Evolutionary conservation across 441 rosid genomes (phyloP), one percentile per base, ranked within the genome.

Genomic region (Croton setiger): DNA sequence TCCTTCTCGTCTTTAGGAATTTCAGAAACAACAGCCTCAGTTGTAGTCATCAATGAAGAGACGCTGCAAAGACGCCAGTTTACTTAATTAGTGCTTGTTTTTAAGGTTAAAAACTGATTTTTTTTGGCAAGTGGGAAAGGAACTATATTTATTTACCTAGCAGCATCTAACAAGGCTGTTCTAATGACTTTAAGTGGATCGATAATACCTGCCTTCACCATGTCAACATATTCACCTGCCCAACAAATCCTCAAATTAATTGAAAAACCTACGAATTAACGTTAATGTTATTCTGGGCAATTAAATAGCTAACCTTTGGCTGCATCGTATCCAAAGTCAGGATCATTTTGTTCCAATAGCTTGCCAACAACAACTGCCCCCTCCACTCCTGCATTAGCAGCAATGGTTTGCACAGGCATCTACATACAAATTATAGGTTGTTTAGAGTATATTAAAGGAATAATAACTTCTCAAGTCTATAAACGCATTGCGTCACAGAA

Each of bases 331-430:
- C 98, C 98, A 36, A 92, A 84, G 69, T 90, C 93, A 39, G 84
- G 74, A 37, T 88, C 67, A 45, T 90, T 95, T 75, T 87, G 92
- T 75, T 90, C 98, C 74, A 92, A 74, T 33, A 92, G 86, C 84
- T 92, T 92, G 53, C 98, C 96, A 64, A 92, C 88, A 35, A 92
- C 83, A 48, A 90, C 96, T 20, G 96, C 94, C 54, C 98, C 97
- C 76, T 90, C 98, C 0, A 87, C 94, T 74, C 98, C 95, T 0
- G 98, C 96, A 76, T 90, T 92, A 23, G 84, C 71, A 58, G 96
- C 98, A 64, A 90, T 92, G 4, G 90, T 81, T 68, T 87, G 71
- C 60, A 84, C 94, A 20, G 95, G 94, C 68, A 75, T 83, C 89
- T 85, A 66, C 66, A 71, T 49, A 54, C 67, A 73, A 7, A 63